Conservation (phyloP, 2,329 filamentous ascomycete genomes). For the Calonectria pseudoreteaudii region DNA sequence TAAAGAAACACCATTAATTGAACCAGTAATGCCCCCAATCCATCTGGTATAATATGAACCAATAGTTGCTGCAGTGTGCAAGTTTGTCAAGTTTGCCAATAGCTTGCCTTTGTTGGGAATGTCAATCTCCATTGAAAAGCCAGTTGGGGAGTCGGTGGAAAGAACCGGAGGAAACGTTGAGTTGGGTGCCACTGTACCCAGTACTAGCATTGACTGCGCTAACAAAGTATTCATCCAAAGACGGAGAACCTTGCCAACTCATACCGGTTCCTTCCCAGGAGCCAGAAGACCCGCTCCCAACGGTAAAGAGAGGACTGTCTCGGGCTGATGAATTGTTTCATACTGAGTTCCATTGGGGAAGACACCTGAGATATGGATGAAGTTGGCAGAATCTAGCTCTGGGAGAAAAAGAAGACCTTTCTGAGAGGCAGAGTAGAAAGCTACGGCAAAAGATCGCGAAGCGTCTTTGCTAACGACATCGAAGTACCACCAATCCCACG, state of each 20-base stretch:
- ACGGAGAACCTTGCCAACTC: neutral
- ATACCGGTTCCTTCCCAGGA: neutral
- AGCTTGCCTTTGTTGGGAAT: neutral
- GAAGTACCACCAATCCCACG: neutral
- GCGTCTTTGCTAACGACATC: neutral
- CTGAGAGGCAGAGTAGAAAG: neutral
- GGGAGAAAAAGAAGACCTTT: neutral
- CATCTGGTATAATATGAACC: neutral
- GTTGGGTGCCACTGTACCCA: neutral
- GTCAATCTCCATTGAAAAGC: neutral
- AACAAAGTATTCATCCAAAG: neutral
- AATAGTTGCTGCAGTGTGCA: neutral
- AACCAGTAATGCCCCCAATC: neutral
- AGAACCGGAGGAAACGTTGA: neutral
- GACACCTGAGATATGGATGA: neutral
- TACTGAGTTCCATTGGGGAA: neutral
- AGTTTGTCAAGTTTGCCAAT: neutral
- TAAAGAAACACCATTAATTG: neutral
- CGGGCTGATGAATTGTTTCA: neutral
- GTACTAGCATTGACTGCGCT: neutral
- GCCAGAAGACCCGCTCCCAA: neutral
- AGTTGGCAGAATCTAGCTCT: neutral
- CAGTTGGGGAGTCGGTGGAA: neutral
- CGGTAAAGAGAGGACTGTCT: neutral
- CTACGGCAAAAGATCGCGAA: neutral